A percentile compares a stretch with the other conserved stretches of the same genome.
Evolutionary conservation across 2,329 filamentous ascomycete genomes (phyloP).

Genomic region (Epichloe sp.): DNA sequence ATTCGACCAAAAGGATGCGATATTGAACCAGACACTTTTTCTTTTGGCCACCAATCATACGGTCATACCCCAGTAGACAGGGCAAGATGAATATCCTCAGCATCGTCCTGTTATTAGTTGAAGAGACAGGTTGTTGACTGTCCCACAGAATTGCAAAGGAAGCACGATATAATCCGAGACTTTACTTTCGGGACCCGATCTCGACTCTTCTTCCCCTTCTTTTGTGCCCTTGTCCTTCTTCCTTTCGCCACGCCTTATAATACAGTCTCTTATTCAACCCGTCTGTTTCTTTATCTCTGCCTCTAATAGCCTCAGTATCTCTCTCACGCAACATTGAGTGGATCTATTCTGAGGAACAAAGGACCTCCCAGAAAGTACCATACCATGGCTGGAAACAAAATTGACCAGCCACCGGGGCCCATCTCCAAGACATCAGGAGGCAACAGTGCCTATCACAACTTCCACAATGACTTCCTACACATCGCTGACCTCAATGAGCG

Average conservation of each 20-base stretch:
- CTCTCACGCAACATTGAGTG: too few relatives aligned
- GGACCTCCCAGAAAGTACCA: neutral
- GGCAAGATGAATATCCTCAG: neutral
- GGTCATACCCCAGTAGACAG: neutral
- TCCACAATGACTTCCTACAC: slow-evolving; percentile 57
- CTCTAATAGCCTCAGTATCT: too few relatives aligned
- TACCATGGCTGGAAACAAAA: slow-evolving; percentile 4
- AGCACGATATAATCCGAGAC: neutral
- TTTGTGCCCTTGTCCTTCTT: neutral
- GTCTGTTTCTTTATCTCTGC: too few relatives aligned
- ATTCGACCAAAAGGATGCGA: neutral
- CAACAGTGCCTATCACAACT: slow-evolving; percentile 63
- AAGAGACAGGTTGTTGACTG: neutral
- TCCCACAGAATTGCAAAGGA: neutral
- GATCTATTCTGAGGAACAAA: too few relatives aligned
- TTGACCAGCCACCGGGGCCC: slow-evolving; percentile 5
- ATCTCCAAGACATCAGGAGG: slow-evolving; percentile 43
- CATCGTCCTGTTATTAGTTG: neutral
- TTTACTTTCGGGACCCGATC: neutral
- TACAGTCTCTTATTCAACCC: neutral
- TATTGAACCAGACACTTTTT: neutral
- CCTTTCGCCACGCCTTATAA: neutral
- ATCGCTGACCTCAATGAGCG: slow-evolving; percentile 64
- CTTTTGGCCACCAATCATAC: neutral
- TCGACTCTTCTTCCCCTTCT: neutral